A percentile compares a stretch with the other conserved stretches of the same genome.
Evolutionary conservation across 2,329 filamentous ascomycete genomes (phyloP).

Genomic region (Trematosphaeria pertusa): DNA sequence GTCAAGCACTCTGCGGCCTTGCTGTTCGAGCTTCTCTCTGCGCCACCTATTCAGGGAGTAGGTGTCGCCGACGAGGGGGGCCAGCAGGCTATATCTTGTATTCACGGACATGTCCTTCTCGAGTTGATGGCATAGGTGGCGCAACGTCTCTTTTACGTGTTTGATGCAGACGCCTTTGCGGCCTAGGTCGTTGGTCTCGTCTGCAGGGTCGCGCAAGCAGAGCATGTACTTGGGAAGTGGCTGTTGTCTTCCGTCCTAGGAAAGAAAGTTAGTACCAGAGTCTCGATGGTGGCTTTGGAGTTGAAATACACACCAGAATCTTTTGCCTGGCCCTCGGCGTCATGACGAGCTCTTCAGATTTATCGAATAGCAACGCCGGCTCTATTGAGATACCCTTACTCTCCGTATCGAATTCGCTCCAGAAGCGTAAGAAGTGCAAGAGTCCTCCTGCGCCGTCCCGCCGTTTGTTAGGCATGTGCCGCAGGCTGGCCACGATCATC

Average conservation of each 20-base stretch:
- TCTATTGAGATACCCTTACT: slow-evolving; percentile 58
- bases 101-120: slow-evolving; percentile 19
- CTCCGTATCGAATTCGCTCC: slow-evolving; percentile 54
- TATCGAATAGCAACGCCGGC: slow-evolving; percentile 54
- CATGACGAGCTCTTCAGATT: slow-evolving; percentile 32
- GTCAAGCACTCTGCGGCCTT: slow-evolving; percentile 17
- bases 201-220: slow-evolving; percentile 66
- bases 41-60: slow-evolving; percentile 22
- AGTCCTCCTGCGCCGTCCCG: slow-evolving; percentile 53
- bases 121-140: slow-evolving; percentile 21
- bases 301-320: too few relatives aligned
- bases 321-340: slow-evolving; percentile 19
- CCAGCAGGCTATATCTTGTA: slow-evolving; percentile 26
- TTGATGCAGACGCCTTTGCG: slow-evolving; percentile 55
- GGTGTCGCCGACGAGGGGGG: slow-evolving; percentile 24
- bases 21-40: slow-evolving; percentile 20
- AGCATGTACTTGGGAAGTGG: slow-evolving; percentile 49
- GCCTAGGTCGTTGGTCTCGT: slow-evolving; percentile 65
- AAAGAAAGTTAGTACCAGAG: not conserved
- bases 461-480: slow-evolving; percentile 48
- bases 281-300: not conserved
- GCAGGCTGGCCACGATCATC: slow-evolving; percentile 63
- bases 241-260: slow-evolving; percentile 19
- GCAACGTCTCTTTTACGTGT: slow-evolving; percentile 57
- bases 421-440: slow-evolving; percentile 59